Evolutionary conservation across 495 filamentous ascomycete species (phyloP).

Genomic region (Neurospora sp.): DNA sequence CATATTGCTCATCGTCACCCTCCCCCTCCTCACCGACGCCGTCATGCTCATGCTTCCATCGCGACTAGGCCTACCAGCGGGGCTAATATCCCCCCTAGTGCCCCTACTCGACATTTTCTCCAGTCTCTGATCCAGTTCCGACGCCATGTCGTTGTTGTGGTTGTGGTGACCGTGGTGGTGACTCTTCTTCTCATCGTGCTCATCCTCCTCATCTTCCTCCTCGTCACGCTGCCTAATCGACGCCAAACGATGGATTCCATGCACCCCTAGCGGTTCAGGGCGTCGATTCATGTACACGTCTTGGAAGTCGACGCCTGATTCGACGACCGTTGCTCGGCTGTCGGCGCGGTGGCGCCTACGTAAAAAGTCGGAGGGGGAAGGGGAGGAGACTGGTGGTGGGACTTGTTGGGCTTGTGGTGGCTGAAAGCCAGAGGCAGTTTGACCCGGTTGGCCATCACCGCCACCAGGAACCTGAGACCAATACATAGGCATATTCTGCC

Average conservation of each 20-base stretch:
- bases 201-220: conserved; percentile 3
- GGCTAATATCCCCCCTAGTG: neutral
- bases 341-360: conserved; percentile 1
- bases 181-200: neutral
- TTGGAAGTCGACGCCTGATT: conserved; percentile 24
- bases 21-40: neutral
- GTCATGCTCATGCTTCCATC: neutral
- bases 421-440: no score
- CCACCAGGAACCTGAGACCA: conserved; percentile 22
- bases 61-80: neutral
- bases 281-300: conserved; percentile 21
- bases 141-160: neutral
- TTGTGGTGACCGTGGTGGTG: neutral
- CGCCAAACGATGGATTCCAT: conserved; percentile 6
- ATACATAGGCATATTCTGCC: conserved; percentile 40
- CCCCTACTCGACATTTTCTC: conserved; percentile 10
- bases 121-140: conserved; percentile 5
- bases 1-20: neutral
- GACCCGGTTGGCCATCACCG: no score
- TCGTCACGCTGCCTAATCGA: conserved; percentile 19
- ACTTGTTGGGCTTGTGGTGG: neutral
- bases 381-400: neutral
- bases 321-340: conserved; percentile 17
- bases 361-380: neutral
- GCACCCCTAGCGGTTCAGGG: conserved; percentile 3